These are phyloP conservation scores for Scedosporium aurantiacum DNA, from an alignment of 2,329 filamentous ascomycete genomes.

Conservation along the genomic window DNA sequence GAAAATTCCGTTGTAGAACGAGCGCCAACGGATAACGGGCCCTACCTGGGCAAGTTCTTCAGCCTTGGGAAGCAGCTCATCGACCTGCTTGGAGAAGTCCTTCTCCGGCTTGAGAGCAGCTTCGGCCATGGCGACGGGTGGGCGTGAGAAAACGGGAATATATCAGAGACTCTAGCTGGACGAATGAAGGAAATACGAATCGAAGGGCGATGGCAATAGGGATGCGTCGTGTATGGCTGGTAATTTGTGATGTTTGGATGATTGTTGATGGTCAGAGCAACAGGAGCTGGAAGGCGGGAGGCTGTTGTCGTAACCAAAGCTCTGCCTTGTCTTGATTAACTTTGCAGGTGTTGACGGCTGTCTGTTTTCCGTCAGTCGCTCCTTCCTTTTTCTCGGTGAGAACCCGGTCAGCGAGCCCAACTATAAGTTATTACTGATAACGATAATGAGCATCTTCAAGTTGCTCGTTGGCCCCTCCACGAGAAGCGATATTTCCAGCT, in stretches of 20 bases:
- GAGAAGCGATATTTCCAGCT: too few species aligned
- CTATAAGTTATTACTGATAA: not conserved
- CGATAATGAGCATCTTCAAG: too few species aligned
- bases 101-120: slow-evolving; percentile 85
- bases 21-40: slow-evolving; percentile 8
- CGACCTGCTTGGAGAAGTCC: slow-evolving; percentile 95
- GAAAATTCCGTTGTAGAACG: not conserved
- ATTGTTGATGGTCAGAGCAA: not conserved
- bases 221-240: not conserved
- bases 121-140: slow-evolving; percentile 55
- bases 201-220: not conserved
- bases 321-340: not conserved
- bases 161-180: not conserved
- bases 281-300: slow-evolving; percentile 3
- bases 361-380: not conserved
- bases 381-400: not conserved
- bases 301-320: slow-evolving; percentile 7
- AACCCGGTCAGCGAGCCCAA: not conserved
- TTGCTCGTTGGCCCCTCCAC: too few species aligned
- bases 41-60: slow-evolving; percentile 75
- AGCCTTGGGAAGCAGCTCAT: slow-evolving; percentile 81
- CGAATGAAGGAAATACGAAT: not conserved
- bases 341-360: not conserved
- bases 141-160: not conserved
- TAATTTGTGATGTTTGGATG: not conserved